Evolutionary conservation across 495 filamentous ascomycete species (phyloP), one percentile per base, ranked within the genome.

Genomic region (Penicillium subrubescens): DNA sequence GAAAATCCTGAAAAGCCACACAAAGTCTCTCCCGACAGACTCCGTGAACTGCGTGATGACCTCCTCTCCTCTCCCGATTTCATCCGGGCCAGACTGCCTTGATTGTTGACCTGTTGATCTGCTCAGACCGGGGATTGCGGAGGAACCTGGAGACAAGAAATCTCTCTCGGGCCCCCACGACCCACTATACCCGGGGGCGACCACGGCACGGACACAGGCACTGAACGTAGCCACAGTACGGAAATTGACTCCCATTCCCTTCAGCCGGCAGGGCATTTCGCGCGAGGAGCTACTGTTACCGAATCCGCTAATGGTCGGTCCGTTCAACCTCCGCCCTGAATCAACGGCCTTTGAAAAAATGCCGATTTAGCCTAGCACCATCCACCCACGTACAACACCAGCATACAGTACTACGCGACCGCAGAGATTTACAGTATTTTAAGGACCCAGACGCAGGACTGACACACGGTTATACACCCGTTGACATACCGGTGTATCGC

Each of bases 101-200:
- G 44, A 35, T 21, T 5, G n/a, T 33, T 33, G 31, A 33, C 8
- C 14, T 52, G 46, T 21, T 44, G 44, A 52, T 58, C 34, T 65
- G 57, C 57, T 23, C 50, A 44, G 52, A n/a, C 35, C 35, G 8
- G 44, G 44, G 44, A n/a, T 23, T 23, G 25, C 4, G 25, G 25
- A 48, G 44, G 19, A 23, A 59, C 52, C 43, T 6, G 64, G 57
- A 64, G 61, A 44, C 43, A 61, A 67, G 65, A 56, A 27, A 10
- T 39, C 46, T 17, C 59, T 29, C 34, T 44, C 46, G 46, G n/a
- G 33, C 23, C 53, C 59, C 64, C 60, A 55, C 54, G 64, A 61
- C 63, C 59, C 63, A 61, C 57, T 35, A 15, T 29, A 7, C 17
- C 19, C 23, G 33, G 19, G 14, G 61, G 8, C 58, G 23, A 5